Base-by-base conservation (phyloP, 176 grass and related monocot species). In the Miscanthus lutarioriparius region DNA sequence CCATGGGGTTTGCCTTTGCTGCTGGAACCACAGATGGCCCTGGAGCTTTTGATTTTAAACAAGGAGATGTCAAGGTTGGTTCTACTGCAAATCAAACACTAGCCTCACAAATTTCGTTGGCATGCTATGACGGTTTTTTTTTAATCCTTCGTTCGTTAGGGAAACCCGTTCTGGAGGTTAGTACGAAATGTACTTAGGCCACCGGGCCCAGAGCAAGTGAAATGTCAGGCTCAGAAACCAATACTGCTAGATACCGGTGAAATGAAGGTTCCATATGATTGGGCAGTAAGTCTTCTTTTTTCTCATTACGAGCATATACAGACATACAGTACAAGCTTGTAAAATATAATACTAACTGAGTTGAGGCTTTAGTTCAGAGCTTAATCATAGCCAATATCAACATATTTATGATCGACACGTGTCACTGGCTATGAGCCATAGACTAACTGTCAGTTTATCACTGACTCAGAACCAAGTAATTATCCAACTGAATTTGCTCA, bases 1-100 rank as follows among this genome's bases (percentile, higher is more conserved):
- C 96, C 33, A 86, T 98, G 96, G 96, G 96, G n/a, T 98, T 93
- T 68, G 91, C 91, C 77, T 98, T 98, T 86, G 96, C 93, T 76
- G 96, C 96, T 82, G 96, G 96, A 86, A 98, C 96, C 78, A 99
- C 96, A 51, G 96, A 99, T 86, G 96, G 96, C 6, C 96, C 96
- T 87, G 96, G 96, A 39, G 91, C 91, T 76, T 98, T 95, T 89
- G 96, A 98, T 88, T 98, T 98, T 82, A 89, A 84, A 74, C 96
- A 98, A 92, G 96, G 93, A 83, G 96, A 98, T 74, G 78, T 62
- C 71, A 83, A 91, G 91, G 96, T 98, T 95, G 44, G 66, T 71
- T 79, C 36, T 64, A 37, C 54, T 82, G 20, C 56, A 48, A 44
- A 89, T 75, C 32, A 83, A 78, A 83, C 67, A 63, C n/a, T 75